Evolutionary conservation across 345 rosid genomes (phyloP).

Genomic region (Brassica nigra): DNA sequence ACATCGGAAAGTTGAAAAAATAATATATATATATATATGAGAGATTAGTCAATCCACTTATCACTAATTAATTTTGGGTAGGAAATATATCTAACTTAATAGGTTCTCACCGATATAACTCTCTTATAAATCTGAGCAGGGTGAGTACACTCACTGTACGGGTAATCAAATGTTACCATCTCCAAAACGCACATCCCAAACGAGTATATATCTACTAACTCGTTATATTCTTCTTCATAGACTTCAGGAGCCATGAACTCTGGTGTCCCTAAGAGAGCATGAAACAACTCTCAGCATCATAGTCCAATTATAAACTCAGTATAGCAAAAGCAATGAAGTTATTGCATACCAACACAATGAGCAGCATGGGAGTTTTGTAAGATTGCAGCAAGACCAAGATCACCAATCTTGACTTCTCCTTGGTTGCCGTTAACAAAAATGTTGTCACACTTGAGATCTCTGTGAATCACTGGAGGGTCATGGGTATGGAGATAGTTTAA

Average conservation of each 20-base stretch:
- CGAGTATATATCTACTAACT: constrained; percentile 89
- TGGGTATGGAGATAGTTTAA: constrained; percentile 80
- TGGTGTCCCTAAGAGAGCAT: constrained; percentile 63
- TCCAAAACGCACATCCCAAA: constrained; percentile 97
- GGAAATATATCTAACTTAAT: neutral
- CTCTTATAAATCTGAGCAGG: constrained; percentile 97
- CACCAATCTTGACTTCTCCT: constrained; percentile 96
- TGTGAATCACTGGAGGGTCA: constrained; percentile 91
- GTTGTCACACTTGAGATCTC: constrained; percentile 97
- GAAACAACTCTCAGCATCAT: neutral
- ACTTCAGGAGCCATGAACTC: constrained; percentile 99
- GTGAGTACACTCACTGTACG: constrained; percentile 85
- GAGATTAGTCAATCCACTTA: too few species aligned
- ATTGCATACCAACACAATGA: constrained; percentile 84
- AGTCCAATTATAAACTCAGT: neutral
- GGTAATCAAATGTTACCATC: constrained; percentile 95
- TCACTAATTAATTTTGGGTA: too few species aligned
- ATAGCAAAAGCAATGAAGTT: neutral
- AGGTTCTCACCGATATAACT: constrained; percentile 77
- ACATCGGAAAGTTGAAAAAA: too few species aligned
- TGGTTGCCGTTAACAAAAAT: constrained; percentile 93
- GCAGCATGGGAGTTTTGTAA: constrained; percentile 85
- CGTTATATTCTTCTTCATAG: constrained; percentile 88
- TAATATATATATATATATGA: too few species aligned
- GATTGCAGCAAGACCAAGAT: constrained; percentile 95